Conservation (phyloP, 139 green algal species). For the Chlorella sp. region DNA sequence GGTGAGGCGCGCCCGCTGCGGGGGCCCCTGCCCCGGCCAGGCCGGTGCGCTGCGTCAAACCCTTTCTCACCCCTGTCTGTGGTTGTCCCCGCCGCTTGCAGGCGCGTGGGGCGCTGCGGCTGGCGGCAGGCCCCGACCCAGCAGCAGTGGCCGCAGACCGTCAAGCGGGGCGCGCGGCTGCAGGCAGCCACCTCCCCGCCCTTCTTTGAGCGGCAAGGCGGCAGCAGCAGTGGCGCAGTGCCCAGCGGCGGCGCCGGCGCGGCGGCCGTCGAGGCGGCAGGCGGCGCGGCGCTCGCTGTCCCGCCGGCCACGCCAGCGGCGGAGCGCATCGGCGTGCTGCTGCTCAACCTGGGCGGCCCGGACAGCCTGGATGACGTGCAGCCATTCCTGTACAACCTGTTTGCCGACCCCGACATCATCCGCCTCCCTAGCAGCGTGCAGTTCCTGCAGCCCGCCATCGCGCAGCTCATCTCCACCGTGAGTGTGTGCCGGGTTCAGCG, state of each 20-base stretch:
- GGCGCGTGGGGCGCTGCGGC: not conserved
- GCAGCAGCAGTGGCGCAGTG: not conserved
- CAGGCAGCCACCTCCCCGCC: constrained; percentile 19
- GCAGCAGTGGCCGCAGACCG: constrained; percentile 15
- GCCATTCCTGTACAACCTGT: constrained; percentile 99
- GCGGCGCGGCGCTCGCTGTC: not conserved
- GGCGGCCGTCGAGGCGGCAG: not conserved
- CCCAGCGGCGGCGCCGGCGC: too few species aligned
- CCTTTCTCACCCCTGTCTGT: too few species aligned
- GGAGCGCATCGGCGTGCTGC: constrained; percentile 88
- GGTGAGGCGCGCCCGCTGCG: not conserved
- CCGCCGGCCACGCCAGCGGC: not conserved
- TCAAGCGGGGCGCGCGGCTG: not conserved
- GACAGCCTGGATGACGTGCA: constrained; percentile 97
- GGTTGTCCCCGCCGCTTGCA: too few species aligned
- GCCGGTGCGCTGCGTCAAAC: too few species aligned
- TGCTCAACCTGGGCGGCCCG: constrained; percentile 98
- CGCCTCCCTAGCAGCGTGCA: constrained; percentile 68
- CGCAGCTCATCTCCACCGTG: constrained; percentile 81
- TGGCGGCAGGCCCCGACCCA: not conserved
- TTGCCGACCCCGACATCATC: constrained; percentile 98
- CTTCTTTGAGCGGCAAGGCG: constrained; percentile 14
- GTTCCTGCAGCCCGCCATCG: constrained; percentile 90
- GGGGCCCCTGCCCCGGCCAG: too few species aligned
- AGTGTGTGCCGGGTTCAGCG: too few species aligned